These are phyloP conservation scores for Tricholoma flavovirens DNA, from an alignment of 768 basidiomycete genomes.

Conservation along the genomic window DNA sequence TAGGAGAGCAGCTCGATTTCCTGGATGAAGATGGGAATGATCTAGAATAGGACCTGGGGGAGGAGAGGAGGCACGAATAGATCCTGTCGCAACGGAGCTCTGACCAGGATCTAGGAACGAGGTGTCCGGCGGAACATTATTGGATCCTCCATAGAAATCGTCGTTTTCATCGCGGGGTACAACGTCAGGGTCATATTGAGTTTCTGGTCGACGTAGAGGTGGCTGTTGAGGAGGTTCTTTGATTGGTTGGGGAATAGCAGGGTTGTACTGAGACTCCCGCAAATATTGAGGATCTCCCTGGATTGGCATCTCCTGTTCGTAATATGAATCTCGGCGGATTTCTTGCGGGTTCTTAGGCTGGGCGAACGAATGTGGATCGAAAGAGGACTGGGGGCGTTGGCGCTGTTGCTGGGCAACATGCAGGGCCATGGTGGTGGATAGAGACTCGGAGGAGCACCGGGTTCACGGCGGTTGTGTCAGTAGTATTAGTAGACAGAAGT, in stretches of 20 bases:
- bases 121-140: conserved; percentile 6
- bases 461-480: not conserved
- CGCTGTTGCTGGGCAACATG: conserved; percentile 12
- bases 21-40: conserved; percentile 90
- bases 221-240: conserved; percentile 7
- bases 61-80: conserved; percentile 63
- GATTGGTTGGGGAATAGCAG: conserved; percentile 5
- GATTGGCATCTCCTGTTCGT: conserved; percentile 1
- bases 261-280: conserved; percentile 9
- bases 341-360: conserved; percentile 1
- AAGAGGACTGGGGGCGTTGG: conserved; percentile 7
- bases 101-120: conserved; percentile 21
- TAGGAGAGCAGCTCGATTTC: conserved; percentile 87
- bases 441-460: not conserved
- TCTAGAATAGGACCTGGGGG: conserved; percentile 70
- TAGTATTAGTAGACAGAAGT: not conserved
- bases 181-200: conserved; percentile 14
- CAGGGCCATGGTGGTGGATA: conserved; percentile 6
- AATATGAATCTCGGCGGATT: conserved; percentile 7
- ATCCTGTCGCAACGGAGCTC: conserved; percentile 44
- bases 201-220: not conserved
- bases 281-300: conserved; percentile 6
- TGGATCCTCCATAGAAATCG: conserved; percentile 18
- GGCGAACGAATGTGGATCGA: conserved; percentile 4
- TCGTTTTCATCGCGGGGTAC: conserved; percentile 16